Base-by-base conservation (phyloP, 1,139 yeast species). In the Yamadazyma conglobata region DNA sequence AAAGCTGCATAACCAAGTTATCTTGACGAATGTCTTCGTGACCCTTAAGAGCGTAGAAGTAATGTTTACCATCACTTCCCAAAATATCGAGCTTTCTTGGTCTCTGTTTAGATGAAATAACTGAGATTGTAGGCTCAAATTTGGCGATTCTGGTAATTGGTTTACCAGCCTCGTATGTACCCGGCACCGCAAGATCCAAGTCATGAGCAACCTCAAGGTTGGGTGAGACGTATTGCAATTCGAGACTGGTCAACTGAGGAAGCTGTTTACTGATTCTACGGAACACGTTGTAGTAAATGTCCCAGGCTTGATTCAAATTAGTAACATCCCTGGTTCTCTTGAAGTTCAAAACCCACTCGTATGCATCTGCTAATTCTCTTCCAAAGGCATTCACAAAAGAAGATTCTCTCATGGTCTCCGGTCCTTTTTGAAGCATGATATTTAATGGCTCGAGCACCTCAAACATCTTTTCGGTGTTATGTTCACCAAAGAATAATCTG, bases 1-100 rank as follows among this genome's bases (percentile, higher is more conserved):
- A 91, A 47, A 93, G 66, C 56, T 93, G 99, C 98, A 93, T 93
- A 18, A 91, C 99, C 54, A 93, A 70, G 50, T 88, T 87, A 62
- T 93, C 99, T 56, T 93, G 99, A 50, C 99, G 77, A 37, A 91
- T 87, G 69, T 93, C 99, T 59, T 93, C 99, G 52, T 93, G 98
- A 1, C 97, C 98, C 60, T 93, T 93, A 50, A 93, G 66, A 1
- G 68, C 60, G 57, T 79, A 93, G 44, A 74, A 82, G 50, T 93
- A 87, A 23, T 81, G 87, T 47, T 84, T 85, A 39, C 98, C 98
- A 54, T 93, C 96, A 48, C 86, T 83, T 11, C 97, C 98, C 42
- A 71, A 70, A 32, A 88, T 75, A 9, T 79, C 71, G 36, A 87
- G 55, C 45, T 86, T 79, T 51, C 99, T 76, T 3, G 99, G 99